These are phyloP conservation scores for Nakazawaea sp. DNA, from an alignment of 805 yeast species.

Conservation along the genomic window DNA sequence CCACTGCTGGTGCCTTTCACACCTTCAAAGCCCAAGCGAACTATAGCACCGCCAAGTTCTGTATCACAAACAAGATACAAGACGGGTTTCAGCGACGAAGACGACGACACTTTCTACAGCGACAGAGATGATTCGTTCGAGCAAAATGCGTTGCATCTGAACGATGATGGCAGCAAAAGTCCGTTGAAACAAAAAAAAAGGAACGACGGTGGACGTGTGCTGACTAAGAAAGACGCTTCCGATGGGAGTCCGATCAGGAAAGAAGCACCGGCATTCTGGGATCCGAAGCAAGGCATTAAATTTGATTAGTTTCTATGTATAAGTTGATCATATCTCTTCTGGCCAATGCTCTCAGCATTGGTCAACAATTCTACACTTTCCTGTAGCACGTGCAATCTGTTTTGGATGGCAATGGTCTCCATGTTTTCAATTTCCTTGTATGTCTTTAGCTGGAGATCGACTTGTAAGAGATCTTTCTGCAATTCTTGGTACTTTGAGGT, in stretches of 20 bases:
- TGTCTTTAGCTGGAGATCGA: slow-evolving; percentile 10
- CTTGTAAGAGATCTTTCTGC: slow-evolving; percentile 9
- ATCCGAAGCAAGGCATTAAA: slow-evolving; percentile 9
- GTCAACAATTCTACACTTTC: slow-evolving; percentile 10
- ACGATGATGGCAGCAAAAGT: slow-evolving; percentile 8
- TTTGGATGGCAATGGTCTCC: slow-evolving; percentile 12
- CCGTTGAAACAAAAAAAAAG: slow-evolving; percentile 4
- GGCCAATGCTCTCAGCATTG: slow-evolving; percentile 12
- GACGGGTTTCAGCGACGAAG: not conserved
- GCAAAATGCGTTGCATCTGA: too few species aligned
- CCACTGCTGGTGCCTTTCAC: not conserved
- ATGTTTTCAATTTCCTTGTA: slow-evolving; percentile 12
- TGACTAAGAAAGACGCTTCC: slow-evolving; percentile 1
- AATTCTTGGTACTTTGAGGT: slow-evolving; percentile 14
- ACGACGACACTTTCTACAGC: slow-evolving; percentile 1
- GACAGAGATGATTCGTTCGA: slow-evolving; percentile 4
- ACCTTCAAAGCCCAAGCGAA: slow-evolving; percentile 1
- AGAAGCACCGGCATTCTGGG: slow-evolving; percentile 7
- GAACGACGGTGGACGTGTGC: not conserved
- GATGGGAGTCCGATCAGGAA: not conserved
- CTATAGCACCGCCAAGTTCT: not conserved
- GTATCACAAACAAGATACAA: not conserved
- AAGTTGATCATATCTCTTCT: slow-evolving; percentile 10
- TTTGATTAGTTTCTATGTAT: too few species aligned
- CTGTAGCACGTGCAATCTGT: slow-evolving; percentile 9